Evolutionary conservation across 768 basidiomycete species (phyloP), one percentile per base, ranked within the genome.

Genomic region (Grammothele lineata): DNA sequence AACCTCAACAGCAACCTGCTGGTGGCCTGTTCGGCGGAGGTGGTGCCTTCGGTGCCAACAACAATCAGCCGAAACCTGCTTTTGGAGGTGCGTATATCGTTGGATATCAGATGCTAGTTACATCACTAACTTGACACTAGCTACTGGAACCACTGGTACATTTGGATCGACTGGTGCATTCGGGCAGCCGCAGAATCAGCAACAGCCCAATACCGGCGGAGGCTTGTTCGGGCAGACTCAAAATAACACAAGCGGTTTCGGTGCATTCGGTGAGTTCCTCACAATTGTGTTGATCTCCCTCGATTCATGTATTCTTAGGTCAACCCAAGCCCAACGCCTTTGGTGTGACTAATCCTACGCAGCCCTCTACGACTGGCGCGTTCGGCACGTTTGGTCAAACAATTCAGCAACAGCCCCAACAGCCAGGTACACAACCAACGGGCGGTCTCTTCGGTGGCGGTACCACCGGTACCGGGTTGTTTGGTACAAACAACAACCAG

Each of bases 251-350:
- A 14, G 27, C 14, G 27, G 8, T 30, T 30, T 30, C 14, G 27
- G 27, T 30, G 62, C 56, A 5, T 70, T 72, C 56, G 64, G 66
- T 38, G 51, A 57, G 4, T 73, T 74, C 49, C 68, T 30, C 7
- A n/a, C n/a, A 30, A 14, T 14, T 36, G 70, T 60, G 54, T 30
- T 58, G 30, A 4, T 27, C 14, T 48, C 18, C 32, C n/a, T n/a
- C n/a, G n/a, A n/a, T 35, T 19, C 19, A 24, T 36, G 35, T 36
- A 17, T 17, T n/a, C 7, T 14, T n/a, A 36, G 35, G 35, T 46
- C 57, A 69, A 18, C 49, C 66, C 17, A 78, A 80, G 47, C 69
- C 78, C 5, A 66, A 67, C 14, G 58, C 78, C 21, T 81, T 82
- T 45, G 77, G 79, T n/a, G 25, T n/a, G 5, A 33, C 58, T 41